Evolutionary conservation across 768 basidiomycete genomes (phyloP).

Genomic region (Lactifluus echinatus): DNA sequence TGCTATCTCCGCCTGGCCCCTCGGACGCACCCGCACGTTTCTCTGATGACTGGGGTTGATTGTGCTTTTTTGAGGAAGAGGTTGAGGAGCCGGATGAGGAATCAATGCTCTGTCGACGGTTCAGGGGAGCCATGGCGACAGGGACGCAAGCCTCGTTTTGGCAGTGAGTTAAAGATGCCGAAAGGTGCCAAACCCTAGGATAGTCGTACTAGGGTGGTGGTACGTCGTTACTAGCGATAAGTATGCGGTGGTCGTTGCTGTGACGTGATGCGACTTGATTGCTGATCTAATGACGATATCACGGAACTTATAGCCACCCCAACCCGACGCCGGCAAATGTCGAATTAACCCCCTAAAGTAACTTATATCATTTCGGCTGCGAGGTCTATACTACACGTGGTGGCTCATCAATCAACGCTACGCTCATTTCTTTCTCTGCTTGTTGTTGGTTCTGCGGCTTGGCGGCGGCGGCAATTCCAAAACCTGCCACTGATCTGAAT

Average conservation of each 20-base stretch:
- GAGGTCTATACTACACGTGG: neutral
- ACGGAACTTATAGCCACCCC: no score
- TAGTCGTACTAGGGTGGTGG: conserved; percentile 5
- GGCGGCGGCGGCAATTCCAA: conserved; percentile 22
- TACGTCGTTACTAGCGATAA: no score
- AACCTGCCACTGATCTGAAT: conserved; percentile 32
- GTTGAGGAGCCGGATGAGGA: conserved; percentile 13
- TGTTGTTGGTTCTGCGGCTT: neutral
- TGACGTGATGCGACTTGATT: neutral
- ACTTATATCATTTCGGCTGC: neutral
- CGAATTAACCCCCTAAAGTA: no score
- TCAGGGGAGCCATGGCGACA: conserved; percentile 5
- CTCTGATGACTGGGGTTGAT: neutral
- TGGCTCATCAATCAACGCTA: neutral
- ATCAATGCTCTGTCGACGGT: conserved; percentile 17
- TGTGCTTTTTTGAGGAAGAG: neutral
- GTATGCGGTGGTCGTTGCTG: no score
- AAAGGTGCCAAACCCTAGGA: conserved; percentile 16
- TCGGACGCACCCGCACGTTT: neutral
- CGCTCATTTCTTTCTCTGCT: conserved; percentile 10
- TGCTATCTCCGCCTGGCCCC: neutral
- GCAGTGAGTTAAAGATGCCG: neutral
- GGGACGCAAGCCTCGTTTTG: neutral
- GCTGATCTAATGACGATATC: no score
- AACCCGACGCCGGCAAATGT: no score